Evolutionary conservation across 192 early-diverging fungal species (phyloP).

Genomic region (Spizellomyces sp.): DNA sequence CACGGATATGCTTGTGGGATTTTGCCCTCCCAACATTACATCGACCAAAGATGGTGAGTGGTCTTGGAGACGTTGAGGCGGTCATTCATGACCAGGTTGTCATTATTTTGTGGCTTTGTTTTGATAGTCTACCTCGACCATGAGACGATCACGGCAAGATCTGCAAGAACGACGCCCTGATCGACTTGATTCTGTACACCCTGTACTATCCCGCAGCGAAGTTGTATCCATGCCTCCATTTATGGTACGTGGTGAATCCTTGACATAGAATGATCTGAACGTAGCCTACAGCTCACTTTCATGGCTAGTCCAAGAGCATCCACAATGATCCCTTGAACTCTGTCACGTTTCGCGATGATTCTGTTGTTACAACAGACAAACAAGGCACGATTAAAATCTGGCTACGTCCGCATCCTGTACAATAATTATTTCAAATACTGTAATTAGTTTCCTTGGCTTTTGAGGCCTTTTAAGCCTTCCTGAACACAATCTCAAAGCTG

Average conservation of each 20-base stretch:
- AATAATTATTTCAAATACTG: too few relatives aligned
- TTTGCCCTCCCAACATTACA: conserved; percentile 79
- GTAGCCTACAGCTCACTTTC: too few relatives aligned
- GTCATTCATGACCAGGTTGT: not conserved
- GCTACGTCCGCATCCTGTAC: conserved; percentile 54
- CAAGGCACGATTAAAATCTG: conserved; percentile 75
- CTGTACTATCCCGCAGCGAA: conserved; percentile 44
- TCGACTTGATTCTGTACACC: conserved; percentile 31
- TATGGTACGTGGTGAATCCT: conserved; percentile 41
- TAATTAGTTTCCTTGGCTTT: too few relatives aligned
- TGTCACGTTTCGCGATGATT: conserved; percentile 68
- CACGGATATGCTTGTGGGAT: conserved; percentile 89
- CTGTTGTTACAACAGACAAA: conserved; percentile 74
- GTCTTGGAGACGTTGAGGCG: not conserved
- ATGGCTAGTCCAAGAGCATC: conserved; percentile 51
- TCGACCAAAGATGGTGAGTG: conserved; percentile 61
- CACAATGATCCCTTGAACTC: conserved; percentile 64
- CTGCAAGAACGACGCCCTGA: conserved; percentile 23
- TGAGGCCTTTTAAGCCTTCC: too few relatives aligned
- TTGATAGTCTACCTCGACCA: conserved; percentile 2
- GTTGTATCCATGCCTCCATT: conserved; percentile 76
- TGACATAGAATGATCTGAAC: not conserved
- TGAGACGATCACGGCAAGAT: conserved; percentile 13
- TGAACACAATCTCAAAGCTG: too few relatives aligned
- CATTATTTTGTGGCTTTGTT: not conserved